Evolutionary conservation across 345 rosid genomes (phyloP).

Genomic region (Cardamine resedifolia): DNA sequence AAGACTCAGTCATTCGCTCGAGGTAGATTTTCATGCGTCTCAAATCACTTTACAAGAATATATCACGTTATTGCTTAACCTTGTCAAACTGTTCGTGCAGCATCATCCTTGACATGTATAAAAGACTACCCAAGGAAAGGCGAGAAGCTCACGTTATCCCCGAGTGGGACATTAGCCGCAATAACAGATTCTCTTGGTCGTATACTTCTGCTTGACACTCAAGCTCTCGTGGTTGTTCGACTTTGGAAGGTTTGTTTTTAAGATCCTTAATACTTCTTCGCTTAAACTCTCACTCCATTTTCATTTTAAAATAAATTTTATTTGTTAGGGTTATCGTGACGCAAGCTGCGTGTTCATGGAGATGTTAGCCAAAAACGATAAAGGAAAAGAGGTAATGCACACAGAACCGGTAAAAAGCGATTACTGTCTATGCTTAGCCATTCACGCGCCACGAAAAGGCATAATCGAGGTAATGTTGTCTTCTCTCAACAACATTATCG

Average conservation of each 20-base stretch:
- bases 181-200: conserved; percentile 98
- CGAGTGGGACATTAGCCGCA: conserved; percentile 97
- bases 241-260: conserved; percentile 79
- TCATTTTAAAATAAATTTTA: neutral
- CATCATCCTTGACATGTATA: conserved; percentile 92
- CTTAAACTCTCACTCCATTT: neutral
- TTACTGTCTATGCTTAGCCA: conserved; percentile 90
- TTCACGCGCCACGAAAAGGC: conserved; percentile 97
- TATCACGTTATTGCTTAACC: neutral
- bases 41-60: conserved; percentile 7
- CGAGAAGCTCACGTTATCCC: conserved; percentile 81
- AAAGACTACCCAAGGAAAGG: conserved; percentile 96
- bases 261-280: neutral
- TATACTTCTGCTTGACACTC: conserved; percentile 88
- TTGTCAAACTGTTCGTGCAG: conserved; percentile 47
- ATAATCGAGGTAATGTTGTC: conserved; percentile 64
- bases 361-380: conserved; percentile 68
- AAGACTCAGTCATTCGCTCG: conserved; percentile 84
- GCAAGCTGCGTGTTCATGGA: conserved; percentile 95
- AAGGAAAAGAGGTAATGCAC: conserved; percentile 47
- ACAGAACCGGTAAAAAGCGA: conserved; percentile 67
- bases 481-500: neutral
- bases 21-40: conserved; percentile 48
- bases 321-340: conserved; percentile 84
- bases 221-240: conserved; percentile 91